Conservation (phyloP, 2,329 filamentous ascomycete genomes). For the Alternaria sp. region DNA sequence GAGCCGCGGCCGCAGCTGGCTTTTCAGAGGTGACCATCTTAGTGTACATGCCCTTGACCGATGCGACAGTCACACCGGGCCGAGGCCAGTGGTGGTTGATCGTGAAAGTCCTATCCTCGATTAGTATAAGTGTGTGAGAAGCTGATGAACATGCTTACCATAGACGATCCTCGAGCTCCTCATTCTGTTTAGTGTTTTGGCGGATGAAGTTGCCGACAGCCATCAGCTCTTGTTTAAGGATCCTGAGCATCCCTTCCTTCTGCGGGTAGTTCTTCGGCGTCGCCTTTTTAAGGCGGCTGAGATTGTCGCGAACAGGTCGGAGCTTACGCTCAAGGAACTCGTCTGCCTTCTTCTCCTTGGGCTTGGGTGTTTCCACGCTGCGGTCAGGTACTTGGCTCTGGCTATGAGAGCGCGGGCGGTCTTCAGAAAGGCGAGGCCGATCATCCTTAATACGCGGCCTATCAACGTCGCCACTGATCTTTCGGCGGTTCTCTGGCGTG, state of each 20-base stretch:
- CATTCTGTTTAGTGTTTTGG: constrained; percentile 52
- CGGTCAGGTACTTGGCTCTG: constrained; percentile 56
- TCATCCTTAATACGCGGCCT: constrained; percentile 28
- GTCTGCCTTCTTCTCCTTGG: constrained; percentile 46
- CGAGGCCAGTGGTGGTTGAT: constrained; percentile 49
- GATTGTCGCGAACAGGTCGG: constrained; percentile 65
- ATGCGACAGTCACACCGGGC: constrained; percentile 33
- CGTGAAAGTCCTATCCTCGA: constrained; percentile 40
- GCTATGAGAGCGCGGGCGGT: constrained; percentile 41
- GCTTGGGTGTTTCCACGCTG: constrained; percentile 37
- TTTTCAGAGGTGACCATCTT: constrained; percentile 45
- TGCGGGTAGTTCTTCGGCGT: constrained; percentile 68
- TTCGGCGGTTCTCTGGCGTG: constrained; percentile 54
- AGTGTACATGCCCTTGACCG: constrained; percentile 48
- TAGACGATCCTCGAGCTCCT: constrained; percentile 57
- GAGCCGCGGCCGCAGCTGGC: constrained; percentile 21
- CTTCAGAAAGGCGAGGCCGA: constrained; percentile 56
- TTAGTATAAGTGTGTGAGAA: constrained; percentile 21
- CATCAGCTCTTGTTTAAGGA: constrained; percentile 67
- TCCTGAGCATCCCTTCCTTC: constrained; percentile 65
- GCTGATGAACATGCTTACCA: constrained; percentile 51
- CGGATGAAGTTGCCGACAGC: constrained; percentile 69
- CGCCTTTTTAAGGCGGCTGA: constrained; percentile 65
- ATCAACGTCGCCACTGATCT: constrained; percentile 53
- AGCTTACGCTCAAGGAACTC: constrained; percentile 60